Evolutionary conservation across 306 rosid genomes (phyloP).

Genomic region (Quercus glauca): DNA sequence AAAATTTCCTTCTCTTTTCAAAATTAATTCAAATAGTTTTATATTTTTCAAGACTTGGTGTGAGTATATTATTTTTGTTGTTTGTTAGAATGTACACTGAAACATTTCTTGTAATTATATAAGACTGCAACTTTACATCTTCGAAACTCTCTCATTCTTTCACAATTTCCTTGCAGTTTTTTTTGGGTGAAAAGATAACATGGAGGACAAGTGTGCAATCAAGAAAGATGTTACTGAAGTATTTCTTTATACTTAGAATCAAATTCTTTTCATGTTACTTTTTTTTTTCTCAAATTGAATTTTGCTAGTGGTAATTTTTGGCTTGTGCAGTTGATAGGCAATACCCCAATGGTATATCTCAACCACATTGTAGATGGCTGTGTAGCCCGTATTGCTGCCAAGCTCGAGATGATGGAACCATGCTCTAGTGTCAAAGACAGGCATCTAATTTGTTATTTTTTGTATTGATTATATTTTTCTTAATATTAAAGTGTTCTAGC

Average conservation of each 20-base stretch:
- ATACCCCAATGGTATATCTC: too few species aligned
- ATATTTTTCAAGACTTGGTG: not conserved
- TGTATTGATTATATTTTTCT: not conserved
- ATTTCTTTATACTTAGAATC: conserved; percentile 5
- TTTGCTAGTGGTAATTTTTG: conserved; percentile 54
- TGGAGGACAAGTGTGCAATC: conserved; percentile 31
- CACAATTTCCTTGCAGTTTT: conserved; percentile 9
- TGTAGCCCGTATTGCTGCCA: too few species aligned
- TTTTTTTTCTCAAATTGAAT: conserved; percentile 14
- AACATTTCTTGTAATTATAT: not conserved
- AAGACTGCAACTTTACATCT: not conserved
- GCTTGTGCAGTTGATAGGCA: too few species aligned
- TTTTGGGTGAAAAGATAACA: conserved; percentile 17
- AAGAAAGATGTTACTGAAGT: conserved; percentile 79
- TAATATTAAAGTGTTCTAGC: conserved; percentile 1
- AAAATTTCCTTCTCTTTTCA: too few species aligned
- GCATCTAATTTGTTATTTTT: conserved; percentile 8
- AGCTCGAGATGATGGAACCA: conserved; percentile 39
- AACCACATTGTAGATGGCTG: too few species aligned
- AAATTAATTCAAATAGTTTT: too few species aligned
- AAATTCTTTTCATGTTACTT: not conserved
- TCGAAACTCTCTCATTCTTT: not conserved
- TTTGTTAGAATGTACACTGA: not conserved
- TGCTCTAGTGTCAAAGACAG: conserved; percentile 83
- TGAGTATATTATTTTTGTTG: not conserved